phyloP scores from a whole-genome alignment of 2,329 filamentous ascomycete genomes.

The Ophiostoma ulmi region DNA sequence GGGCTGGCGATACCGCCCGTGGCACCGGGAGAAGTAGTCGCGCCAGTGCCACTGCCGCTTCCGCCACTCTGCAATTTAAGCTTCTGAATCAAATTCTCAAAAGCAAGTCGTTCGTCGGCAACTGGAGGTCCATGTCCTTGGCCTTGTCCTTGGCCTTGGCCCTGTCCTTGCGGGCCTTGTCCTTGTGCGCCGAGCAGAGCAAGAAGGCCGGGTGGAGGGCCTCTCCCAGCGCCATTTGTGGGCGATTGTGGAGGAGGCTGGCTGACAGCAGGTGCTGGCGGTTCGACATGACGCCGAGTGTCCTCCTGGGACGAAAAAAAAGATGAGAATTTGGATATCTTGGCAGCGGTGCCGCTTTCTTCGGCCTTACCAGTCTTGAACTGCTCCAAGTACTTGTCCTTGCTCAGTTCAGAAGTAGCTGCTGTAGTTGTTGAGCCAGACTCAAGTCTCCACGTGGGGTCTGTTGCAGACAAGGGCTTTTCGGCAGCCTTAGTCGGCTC shows the following conservation, averaged over 20 bases:
- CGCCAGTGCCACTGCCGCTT: conserved; percentile 16
- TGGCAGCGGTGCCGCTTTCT: conserved; percentile 40
- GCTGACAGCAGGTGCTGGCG: conserved; percentile 41
- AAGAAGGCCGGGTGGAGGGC: conserved; percentile 12
- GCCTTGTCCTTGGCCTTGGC: background rate
- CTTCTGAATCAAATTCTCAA: conserved; percentile 76
- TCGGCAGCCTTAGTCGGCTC: conserved; percentile 41
- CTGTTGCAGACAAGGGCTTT: conserved; percentile 36
- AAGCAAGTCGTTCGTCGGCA: conserved; percentile 36
- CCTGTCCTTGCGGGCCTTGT: background rate
- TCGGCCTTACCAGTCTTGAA: conserved; percentile 40
- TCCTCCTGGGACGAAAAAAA: conserved; percentile 64
- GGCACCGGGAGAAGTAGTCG: conserved; percentile 17
- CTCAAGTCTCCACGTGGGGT: conserved; percentile 46
- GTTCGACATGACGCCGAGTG: conserved; percentile 45
- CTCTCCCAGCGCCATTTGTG: conserved; percentile 30
- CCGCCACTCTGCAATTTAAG: conserved; percentile 55
- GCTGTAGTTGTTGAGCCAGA: conserved; percentile 48
- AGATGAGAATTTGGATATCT: conserved; percentile 80
- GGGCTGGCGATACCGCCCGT: background rate
- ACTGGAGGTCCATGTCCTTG: background rate
- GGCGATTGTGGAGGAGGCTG: conserved; percentile 30
- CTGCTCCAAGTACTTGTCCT: conserved; percentile 69
- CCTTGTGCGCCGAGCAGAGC: background rate
- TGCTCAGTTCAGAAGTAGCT: conserved; percentile 59